These are phyloP conservation scores for Cornus florida DNA, from an alignment of 148 eudicot species.

Conservation along the genomic window DNA sequence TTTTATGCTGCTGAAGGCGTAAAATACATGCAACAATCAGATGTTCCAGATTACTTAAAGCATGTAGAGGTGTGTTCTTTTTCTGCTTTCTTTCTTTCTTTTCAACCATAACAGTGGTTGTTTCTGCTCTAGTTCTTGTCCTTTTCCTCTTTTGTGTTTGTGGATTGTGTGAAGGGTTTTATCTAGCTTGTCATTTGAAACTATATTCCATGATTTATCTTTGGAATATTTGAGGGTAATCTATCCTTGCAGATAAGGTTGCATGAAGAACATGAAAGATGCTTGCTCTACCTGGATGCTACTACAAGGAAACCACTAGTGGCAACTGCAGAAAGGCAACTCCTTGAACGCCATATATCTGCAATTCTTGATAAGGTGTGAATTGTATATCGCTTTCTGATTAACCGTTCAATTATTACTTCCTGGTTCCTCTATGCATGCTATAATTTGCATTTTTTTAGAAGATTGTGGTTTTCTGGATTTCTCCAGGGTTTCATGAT, in stretches of 20 bases:
- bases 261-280: constrained; percentile 96
- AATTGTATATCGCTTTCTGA: neutral
- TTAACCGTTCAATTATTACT: neutral
- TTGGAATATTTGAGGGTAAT: constrained; percentile 22
- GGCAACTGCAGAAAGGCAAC: constrained; percentile 82
- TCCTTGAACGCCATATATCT: constrained; percentile 82
- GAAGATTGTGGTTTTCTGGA: constrained; percentile 5
- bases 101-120: neutral
- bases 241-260: constrained; percentile 64
- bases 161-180: neutral
- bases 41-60: constrained; percentile 93
- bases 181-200: constrained; percentile 1
- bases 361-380: constrained; percentile 88
- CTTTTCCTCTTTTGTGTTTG: neutral
- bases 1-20: constrained; percentile 97
- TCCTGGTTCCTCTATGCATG: neutral
- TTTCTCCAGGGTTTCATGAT: constrained; percentile 74
- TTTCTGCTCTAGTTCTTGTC: neutral
- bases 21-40: constrained; percentile 92
- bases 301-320: constrained; percentile 88
- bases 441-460: constrained; percentile 6
- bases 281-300: constrained; percentile 77
- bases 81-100: neutral
- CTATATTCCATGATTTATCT: neutral
- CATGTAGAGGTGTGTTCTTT: constrained; percentile 75